phyloP scores from a whole-genome alignment of 805 yeast genomes.

The Pichia eremophila region DNA sequence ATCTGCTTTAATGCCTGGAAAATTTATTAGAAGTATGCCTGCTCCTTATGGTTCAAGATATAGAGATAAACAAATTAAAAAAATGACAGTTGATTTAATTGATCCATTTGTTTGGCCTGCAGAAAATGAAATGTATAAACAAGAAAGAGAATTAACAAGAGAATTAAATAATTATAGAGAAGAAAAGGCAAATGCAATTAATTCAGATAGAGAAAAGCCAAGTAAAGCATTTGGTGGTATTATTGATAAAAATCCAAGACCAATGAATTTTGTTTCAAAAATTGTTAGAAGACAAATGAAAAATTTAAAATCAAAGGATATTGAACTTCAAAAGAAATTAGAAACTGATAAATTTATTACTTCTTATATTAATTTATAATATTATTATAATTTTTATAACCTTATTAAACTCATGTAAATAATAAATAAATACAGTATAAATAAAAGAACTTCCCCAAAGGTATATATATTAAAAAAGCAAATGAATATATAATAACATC shows the following conservation, averaged over 20 bases:
- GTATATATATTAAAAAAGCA: no score
- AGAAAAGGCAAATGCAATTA: conserved; percentile 38
- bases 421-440: not conserved
- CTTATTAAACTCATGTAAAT: no score
- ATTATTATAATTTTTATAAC: no score
- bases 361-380: conserved; percentile 4
- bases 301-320: conserved; percentile 34
- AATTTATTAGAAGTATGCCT: conserved; percentile 46
- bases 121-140: conserved; percentile 28
- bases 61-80: conserved; percentile 75
- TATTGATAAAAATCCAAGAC: conserved; percentile 41
- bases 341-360: conserved; percentile 29
- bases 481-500: not conserved
- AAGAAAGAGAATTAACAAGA: conserved; percentile 26
- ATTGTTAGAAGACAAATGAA: conserved; percentile 35
- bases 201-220: conserved; percentile 64
- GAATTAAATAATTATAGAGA: conserved; percentile 45
- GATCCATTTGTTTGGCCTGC: conserved; percentile 97
- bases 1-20: conserved; percentile 71
- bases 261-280: conserved; percentile 57
- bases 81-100: conserved; percentile 94
- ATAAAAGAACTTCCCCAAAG: not conserved
- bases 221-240: conserved; percentile 69
- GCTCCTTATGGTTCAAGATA: conserved; percentile 54
- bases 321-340: conserved; percentile 15